Base-by-base conservation (phyloP, 768 basidiomycete species). In the Naganishia friedmannii region DNA sequence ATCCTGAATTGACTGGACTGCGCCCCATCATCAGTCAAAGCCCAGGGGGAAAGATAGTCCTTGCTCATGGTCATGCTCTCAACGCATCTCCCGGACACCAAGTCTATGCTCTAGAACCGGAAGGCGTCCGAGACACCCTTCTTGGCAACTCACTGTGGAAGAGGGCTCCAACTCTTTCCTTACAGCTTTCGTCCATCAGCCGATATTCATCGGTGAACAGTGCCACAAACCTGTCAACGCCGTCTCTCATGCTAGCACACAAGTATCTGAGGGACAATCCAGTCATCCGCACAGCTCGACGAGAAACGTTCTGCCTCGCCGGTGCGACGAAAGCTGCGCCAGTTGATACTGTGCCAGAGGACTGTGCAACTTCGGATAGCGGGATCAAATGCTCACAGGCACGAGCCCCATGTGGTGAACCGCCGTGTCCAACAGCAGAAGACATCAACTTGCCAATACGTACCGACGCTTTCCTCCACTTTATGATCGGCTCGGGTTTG, bases 281-380 rank as follows among this genome's bases (percentile, higher is more conserved):
- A 34, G 60, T 63, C n/a, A 45, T 63, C 23, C n/a, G 28, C 37
- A 63, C 23, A 34, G 60, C 60, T 9, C 39, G 60, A 37, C 60
- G 60, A 21, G 60, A 63, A 45, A 63, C 60, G 23, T 63, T 63
- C 32, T 63, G 60, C 60, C 39, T 63, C 26, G 39, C 42, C 32
- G 34, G 15, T 28, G 23, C 26, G 8, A 26, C 23, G 37, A 26
- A 29, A 28, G 23, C 26, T 37, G 23, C 37, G 34, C 21, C 12
- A 32, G 31, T 60, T 19, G 34, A 42, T 3, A 5, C 6, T 51
- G 3, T 51, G 48, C 23, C 23, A 51, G 23, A 26, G 6, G 6
- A 51, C 48, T 51, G n/a, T 21, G 23, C n/a, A 51, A n/a, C 7
- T n/a, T 45, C 23, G 23, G 23, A 6, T 15, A 26, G 39, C 17